Percentiles rank a stretch among this genome's conserved stretches.
Conservation (phyloP, 768 basidiomycete genomes). For the Xerocomellus intermedius region DNA sequence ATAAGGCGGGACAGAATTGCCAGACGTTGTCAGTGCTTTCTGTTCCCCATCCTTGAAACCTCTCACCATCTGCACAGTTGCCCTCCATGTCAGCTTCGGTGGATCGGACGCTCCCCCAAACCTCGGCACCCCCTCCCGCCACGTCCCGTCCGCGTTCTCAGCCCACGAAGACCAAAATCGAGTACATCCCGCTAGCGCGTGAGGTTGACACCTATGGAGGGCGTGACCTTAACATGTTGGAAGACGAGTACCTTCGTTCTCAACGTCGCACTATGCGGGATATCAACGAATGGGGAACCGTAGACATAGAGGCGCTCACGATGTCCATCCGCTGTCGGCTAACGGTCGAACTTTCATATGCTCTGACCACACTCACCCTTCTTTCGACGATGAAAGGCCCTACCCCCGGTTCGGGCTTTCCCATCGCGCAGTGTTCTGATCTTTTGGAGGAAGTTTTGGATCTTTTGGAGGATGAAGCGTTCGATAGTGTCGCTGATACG, state of each 20-base stretch:
- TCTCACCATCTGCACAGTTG: conserved; percentile 17
- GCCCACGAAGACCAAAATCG: conserved; percentile 75
- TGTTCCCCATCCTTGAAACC: conserved; percentile 7
- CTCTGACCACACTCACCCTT: conserved; percentile 81
- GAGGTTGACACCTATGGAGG: conserved; percentile 78
- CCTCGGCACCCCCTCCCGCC: conserved; percentile 30
- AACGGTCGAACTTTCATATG: conserved; percentile 83
- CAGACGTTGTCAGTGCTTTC: conserved; percentile 44
- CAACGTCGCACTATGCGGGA: conserved; percentile 62
- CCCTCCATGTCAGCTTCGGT: conserved; percentile 18
- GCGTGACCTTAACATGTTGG: conserved; percentile 68
- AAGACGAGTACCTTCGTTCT: conserved; percentile 54
- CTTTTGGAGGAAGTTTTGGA: conserved; percentile 86
- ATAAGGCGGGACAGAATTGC: conserved; percentile 43
- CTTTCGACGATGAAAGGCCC: conserved; percentile 75
- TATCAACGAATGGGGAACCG: conserved; percentile 81
- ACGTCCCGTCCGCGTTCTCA: conserved; percentile 44
- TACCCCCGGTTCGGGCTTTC: conserved; percentile 59
- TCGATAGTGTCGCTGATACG: conserved; percentile 45
- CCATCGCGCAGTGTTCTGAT: conserved; percentile 72
- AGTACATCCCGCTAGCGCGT: conserved; percentile 80
- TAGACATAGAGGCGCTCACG: conserved; percentile 91
- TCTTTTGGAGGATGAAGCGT: conserved; percentile 79
- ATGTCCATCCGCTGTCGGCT: conserved; percentile 89
- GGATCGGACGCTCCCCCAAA: conserved; percentile 19